Percentiles rank a stretch among this genome's conserved stretches.
Evolutionary conservation across 2,329 filamentous ascomycete genomes (phyloP).

Genomic region (Cryphonectria naterciae): DNA sequence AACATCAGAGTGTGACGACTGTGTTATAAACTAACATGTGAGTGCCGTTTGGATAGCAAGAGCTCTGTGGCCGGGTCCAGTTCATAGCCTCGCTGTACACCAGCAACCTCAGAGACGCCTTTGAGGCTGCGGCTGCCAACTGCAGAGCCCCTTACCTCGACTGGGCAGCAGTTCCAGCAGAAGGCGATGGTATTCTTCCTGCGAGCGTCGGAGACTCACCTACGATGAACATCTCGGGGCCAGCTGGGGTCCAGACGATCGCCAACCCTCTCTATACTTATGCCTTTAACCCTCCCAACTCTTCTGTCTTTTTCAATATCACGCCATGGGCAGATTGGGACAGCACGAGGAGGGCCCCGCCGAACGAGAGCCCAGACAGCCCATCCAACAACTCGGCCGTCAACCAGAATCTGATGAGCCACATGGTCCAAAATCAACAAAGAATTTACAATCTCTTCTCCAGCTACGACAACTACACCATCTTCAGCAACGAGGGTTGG

Average conservation of each 20-base stretch:
- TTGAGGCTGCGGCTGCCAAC: conserved; percentile 53
- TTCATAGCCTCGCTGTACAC: conserved; percentile 54
- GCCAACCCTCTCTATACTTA: conserved; percentile 66
- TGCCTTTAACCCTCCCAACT: conserved; percentile 62
- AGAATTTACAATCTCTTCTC: conserved; percentile 71
- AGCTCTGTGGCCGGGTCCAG: conserved; percentile 41
- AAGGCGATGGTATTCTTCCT: conserved; percentile 53
- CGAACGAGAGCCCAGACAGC: conserved; percentile 45
- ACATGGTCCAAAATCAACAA: conserved; percentile 59
- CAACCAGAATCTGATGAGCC: conserved; percentile 55
- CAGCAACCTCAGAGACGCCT: conserved; percentile 49
- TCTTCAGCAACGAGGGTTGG: conserved; percentile 72
- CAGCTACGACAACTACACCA: conserved; percentile 68
- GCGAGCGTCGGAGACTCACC: conserved; percentile 50
- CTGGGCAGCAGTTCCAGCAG: conserved; percentile 54
- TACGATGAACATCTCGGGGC: conserved; percentile 56
- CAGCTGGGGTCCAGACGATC: conserved; percentile 59
- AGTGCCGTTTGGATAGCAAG: conserved; percentile 39
- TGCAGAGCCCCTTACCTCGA: conserved; percentile 66
- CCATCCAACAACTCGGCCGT: conserved; percentile 64
- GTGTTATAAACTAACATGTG: background rate
- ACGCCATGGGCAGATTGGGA: conserved; percentile 63
- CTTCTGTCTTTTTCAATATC: conserved; percentile 58
- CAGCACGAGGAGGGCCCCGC: conserved; percentile 62
- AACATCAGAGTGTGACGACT: background rate